phyloP scores from a whole-genome alignment of 1,139 yeast species.

The Kurtzmaniella quercitrusa region DNA sequence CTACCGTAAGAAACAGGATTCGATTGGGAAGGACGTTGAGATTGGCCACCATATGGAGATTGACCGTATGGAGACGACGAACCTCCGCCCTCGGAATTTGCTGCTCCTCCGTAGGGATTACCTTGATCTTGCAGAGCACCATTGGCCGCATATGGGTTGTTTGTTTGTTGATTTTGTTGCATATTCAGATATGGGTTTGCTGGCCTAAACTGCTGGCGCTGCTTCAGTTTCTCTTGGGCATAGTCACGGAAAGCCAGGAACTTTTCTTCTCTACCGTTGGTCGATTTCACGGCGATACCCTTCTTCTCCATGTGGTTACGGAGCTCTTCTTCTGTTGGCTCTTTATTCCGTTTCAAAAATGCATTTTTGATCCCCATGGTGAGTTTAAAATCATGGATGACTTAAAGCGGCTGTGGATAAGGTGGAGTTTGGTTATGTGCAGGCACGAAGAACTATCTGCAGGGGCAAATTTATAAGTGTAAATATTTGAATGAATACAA shows the following conservation, averaged over 20 bases:
- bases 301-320: constrained; percentile 46
- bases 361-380: constrained; percentile 48
- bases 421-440: background rate
- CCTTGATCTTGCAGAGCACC: background rate
- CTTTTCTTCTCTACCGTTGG: constrained; percentile 41
- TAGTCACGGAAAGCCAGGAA: constrained; percentile 65
- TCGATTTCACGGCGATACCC: constrained; percentile 50
- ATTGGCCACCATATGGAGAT: background rate
- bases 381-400: background rate
- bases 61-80: background rate
- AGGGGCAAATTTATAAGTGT: too few species aligned
- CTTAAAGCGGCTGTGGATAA: background rate
- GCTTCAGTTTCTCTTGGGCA: constrained; percentile 46
- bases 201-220: constrained; percentile 44
- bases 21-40: background rate
- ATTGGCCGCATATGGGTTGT: constrained; percentile 25
- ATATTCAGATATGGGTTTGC: constrained; percentile 45
- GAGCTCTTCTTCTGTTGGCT: constrained; percentile 56
- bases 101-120: background rate
- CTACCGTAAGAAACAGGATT: background rate
- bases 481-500: too few species aligned
- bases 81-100: background rate
- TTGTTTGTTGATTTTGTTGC: constrained; percentile 14
- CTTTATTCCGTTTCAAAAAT: constrained; percentile 48
- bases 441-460: background rate